These are phyloP conservation scores for Fomitopsis schrenkii DNA, from an alignment of 1,284 basidiomycete genomes.

Conservation along the genomic window DNA sequence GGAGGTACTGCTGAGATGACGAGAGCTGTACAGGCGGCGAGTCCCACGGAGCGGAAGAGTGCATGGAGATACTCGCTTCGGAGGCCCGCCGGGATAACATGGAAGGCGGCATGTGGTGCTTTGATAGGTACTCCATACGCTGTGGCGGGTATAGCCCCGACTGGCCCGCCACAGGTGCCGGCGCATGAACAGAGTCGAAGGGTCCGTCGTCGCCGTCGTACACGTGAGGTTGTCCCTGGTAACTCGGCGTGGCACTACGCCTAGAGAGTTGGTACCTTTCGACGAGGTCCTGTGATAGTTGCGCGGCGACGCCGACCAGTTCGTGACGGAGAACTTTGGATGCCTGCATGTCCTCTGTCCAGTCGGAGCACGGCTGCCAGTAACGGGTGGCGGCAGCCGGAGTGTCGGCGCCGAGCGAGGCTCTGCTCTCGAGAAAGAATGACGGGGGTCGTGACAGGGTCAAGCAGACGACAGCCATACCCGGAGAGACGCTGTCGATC, in stretches of 20 bases:
- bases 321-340: slow-evolving; percentile 61
- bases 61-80: background rate
- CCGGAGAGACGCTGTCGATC: slow-evolving; percentile 52
- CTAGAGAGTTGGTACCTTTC: slow-evolving; percentile 41
- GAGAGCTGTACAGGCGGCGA: background rate
- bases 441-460: slow-evolving; percentile 58
- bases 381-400: slow-evolving; percentile 29
- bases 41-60: background rate
- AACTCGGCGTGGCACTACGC: slow-evolving; percentile 24
- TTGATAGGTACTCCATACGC: background rate
- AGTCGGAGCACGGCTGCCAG: slow-evolving; percentile 70
- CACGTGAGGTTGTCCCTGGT: background rate
- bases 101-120: background rate
- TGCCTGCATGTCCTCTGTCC: slow-evolving; percentile 75
- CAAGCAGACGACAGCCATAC: slow-evolving; percentile 57
- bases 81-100: background rate
- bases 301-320: slow-evolving; percentile 59
- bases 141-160: background rate
- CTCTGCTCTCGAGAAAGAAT: slow-evolving; percentile 58
- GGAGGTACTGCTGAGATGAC: background rate
- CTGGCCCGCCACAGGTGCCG: background rate
- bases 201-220: background rate
- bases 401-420: slow-evolving; percentile 28
- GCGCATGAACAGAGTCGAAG: background rate
- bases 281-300: slow-evolving; percentile 52